Evolutionary conservation across 1,284 basidiomycete species (phyloP).

Genomic region (Abortiporus biennis): DNA sequence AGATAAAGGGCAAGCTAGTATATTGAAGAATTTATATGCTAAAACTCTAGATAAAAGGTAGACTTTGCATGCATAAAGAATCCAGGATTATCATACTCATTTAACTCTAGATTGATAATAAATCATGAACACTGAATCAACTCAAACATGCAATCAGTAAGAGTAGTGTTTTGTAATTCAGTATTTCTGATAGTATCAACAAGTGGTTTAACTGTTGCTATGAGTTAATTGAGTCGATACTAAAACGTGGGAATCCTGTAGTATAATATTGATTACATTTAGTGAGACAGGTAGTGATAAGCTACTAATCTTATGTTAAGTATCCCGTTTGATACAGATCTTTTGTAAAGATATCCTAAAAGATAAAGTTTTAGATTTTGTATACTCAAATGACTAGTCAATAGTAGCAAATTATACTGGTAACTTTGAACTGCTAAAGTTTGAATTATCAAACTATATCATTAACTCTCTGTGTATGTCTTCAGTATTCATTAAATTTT

Average conservation of each 20-base stretch:
- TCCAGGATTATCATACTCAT: constrained; percentile 15
- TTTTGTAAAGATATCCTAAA: neutral
- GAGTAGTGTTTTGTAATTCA: constrained; percentile 20
- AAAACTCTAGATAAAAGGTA: constrained; percentile 17
- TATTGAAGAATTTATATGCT: constrained; percentile 21
- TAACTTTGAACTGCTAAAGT: neutral
- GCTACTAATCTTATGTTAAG: constrained; percentile 1
- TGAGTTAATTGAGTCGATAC: constrained; percentile 16
- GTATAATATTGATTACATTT: constrained; percentile 4
- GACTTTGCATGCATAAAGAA: constrained; percentile 19
- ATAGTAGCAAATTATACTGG: neutral
- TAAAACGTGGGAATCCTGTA: neutral
- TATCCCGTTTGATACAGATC: constrained; percentile 3
- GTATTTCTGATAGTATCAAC: constrained; percentile 27
- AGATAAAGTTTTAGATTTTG: neutral
- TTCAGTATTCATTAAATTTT: neutral
- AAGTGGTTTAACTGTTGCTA: constrained; percentile 22
- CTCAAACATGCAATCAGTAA: constrained; percentile 30
- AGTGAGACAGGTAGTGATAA: constrained; percentile 1
- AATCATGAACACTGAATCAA: constrained; percentile 18
- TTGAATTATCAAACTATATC: constrained; percentile 3
- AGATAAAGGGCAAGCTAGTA: constrained; percentile 25
- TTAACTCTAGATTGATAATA: constrained; percentile 12
- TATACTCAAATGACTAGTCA: neutral
- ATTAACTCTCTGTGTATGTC: constrained; percentile 1